Conservation (phyloP, 305 asterid genomes). For the Nicotiana rustica region DNA sequence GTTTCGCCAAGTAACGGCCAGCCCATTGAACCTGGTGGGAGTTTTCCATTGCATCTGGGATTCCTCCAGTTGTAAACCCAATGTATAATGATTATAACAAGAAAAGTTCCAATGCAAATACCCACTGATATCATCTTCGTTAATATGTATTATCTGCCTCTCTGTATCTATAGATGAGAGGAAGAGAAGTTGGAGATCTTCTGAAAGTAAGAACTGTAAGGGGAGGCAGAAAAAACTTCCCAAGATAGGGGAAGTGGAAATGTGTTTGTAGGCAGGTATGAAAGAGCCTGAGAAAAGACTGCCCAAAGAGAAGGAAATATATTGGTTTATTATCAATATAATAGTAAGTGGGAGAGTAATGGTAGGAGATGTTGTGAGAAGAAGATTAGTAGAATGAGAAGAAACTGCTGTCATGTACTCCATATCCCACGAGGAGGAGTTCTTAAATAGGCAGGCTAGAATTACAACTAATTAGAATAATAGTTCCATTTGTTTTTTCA, state of each 20-base stretch:
- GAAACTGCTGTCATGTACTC: conserved; percentile 62
- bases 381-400: conserved; percentile 56
- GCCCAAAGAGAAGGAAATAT: conserved; percentile 22
- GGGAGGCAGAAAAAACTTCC: conserved; percentile 19
- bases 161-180: not conserved
- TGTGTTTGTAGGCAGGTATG: conserved; percentile 14
- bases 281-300: not conserved
- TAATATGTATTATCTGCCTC: conserved; percentile 26
- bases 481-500: conserved; percentile 43
- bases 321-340: conserved; percentile 25
- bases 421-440: conserved; percentile 52
- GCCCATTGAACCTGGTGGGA: conserved; percentile 92
- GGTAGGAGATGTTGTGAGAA: conserved; percentile 40
- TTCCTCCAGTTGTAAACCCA: conserved; percentile 72
- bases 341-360: conserved; percentile 39
- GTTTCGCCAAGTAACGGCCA: conserved; percentile 89
- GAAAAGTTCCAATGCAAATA: conserved; percentile 47
- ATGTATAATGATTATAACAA: conserved; percentile 46
- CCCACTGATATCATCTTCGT: conserved; percentile 49
- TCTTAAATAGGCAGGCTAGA: conserved; percentile 72
- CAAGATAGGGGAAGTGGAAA: conserved; percentile 30
- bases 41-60: conserved; percentile 66
- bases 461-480: conserved; percentile 52
- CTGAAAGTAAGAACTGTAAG: not conserved
- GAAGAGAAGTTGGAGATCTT: conserved; percentile 37